Percentiles rank a stretch among this genome's conserved stretches.
Conservation (phyloP, 2,329 filamentous ascomycete species). For the Fusarium buharicum region DNA sequence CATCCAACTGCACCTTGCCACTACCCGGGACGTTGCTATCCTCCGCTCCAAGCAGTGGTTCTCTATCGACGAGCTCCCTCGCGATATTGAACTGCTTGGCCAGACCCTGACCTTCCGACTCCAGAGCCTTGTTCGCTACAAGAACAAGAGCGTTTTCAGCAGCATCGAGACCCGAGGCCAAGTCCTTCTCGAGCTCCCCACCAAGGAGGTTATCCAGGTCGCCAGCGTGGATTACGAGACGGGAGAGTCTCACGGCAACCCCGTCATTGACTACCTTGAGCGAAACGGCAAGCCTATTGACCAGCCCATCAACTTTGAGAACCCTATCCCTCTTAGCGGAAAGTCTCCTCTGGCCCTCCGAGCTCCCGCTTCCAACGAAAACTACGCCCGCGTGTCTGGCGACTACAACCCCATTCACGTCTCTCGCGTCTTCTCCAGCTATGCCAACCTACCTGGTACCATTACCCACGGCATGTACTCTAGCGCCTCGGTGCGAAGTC, state of each 20-base stretch:
- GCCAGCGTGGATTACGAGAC: conserved; percentile 97
- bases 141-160: conserved; percentile 93
- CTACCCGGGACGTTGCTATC: conserved; percentile 91
- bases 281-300: conserved; percentile 92
- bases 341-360: conserved; percentile 89
- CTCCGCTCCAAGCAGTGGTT: conserved; percentile 99
- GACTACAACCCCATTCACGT: conserved; percentile 99
- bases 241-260: conserved; percentile 91
- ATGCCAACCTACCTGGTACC: conserved; percentile 93
- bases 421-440: conserved; percentile 93
- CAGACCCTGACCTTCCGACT: conserved; percentile 97
- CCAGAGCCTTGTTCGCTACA: conserved; percentile 89
- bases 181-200: conserved; percentile 92
- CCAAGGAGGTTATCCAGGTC: conserved; percentile 96
- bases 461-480: conserved; percentile 99
- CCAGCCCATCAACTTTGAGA: conserved; percentile 96
- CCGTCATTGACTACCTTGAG: conserved; percentile 94
- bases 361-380: conserved; percentile 96
- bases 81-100: conserved; percentile 86
- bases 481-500: conserved; percentile 91
- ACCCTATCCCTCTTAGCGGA: conserved; percentile 93
- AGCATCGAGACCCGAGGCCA: conserved; percentile 91
- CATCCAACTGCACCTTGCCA: conserved; percentile 89
- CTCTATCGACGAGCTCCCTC: conserved; percentile 74
- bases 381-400: conserved; percentile 95